Evolutionary conservation across 352 stramenopile species (phyloP).

Genomic region (Salisapilia sapeloensis): DNA sequence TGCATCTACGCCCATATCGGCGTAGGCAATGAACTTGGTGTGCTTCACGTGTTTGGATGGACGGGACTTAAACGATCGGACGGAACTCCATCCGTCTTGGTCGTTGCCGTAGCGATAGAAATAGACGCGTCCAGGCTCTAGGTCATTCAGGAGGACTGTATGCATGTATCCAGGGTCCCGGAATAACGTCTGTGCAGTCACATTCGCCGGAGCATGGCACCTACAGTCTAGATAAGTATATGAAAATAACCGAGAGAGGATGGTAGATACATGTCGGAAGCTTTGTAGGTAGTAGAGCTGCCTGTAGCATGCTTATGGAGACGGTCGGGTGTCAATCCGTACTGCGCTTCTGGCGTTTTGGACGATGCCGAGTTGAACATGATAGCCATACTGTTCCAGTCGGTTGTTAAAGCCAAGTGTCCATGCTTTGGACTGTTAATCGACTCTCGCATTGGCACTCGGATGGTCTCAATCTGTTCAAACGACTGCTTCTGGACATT

Average conservation of each 20-base stretch:
- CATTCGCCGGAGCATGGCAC: constrained; percentile 36
- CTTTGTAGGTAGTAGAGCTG: constrained; percentile 30
- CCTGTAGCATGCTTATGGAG: constrained; percentile 11
- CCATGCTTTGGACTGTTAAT: constrained; percentile 49
- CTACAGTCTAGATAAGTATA: constrained; percentile 6
- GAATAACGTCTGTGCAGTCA: constrained; percentile 17
- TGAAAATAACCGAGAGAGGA: background rate
- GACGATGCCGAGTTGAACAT: constrained; percentile 57
- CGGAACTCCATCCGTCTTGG: constrained; percentile 20
- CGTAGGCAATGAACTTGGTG: constrained; percentile 41
- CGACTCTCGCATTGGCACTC: constrained; percentile 25
- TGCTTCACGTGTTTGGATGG: constrained; percentile 11
- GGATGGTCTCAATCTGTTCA: constrained; percentile 12
- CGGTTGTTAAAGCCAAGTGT: constrained; percentile 39
- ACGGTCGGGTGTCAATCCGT: constrained; percentile 9
- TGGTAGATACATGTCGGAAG: constrained; percentile 28
- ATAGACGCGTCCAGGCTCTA: constrained; percentile 22
- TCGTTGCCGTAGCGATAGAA: constrained; percentile 52
- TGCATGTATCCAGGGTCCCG: constrained; percentile 49
- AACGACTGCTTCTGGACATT: constrained; percentile 5
- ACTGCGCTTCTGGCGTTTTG: constrained; percentile 19
- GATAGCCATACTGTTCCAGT: constrained; percentile 30
- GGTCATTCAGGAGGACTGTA: constrained; percentile 25
- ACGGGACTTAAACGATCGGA: constrained; percentile 19
- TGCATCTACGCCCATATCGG: constrained; percentile 32